Conservation (phyloP, 108 stramenopile species). For the Cyclotella atomus region DNA sequence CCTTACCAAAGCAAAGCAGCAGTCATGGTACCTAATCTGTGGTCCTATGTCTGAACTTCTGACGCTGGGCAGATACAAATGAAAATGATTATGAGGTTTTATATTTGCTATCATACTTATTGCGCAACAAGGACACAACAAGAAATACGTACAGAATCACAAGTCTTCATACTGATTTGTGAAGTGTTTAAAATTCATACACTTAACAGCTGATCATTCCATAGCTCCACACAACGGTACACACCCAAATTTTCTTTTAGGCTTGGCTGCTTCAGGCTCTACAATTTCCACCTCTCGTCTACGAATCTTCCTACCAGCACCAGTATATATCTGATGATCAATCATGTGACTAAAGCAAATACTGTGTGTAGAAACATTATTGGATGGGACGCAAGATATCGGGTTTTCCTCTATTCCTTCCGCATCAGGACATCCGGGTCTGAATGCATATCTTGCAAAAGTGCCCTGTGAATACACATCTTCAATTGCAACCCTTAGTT, state of each 20-base stretch:
- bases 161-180: no score
- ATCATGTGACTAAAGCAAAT: conserved; percentile 16
- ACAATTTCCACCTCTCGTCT: neutral
- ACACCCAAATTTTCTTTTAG: neutral
- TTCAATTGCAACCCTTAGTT: neutral
- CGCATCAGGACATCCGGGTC: neutral
- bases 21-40: no score
- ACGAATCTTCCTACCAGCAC: conserved; percentile 7
- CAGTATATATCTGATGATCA: conserved; percentile 12
- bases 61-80: no score
- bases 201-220: neutral
- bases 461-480: neutral
- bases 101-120: no score
- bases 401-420: neutral
- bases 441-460: neutral
- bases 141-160: no score
- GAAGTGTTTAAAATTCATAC: neutral
- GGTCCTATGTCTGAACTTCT: no score
- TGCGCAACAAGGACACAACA: no score
- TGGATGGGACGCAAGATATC: neutral
- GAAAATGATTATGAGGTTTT: no score
- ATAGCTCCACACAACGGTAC: conserved; percentile 3
- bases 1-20: no score
- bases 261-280: neutral
- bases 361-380: neutral